Conservation (phyloP, 108 stramenopile species). For the Schizochytrium sp. region DNA sequence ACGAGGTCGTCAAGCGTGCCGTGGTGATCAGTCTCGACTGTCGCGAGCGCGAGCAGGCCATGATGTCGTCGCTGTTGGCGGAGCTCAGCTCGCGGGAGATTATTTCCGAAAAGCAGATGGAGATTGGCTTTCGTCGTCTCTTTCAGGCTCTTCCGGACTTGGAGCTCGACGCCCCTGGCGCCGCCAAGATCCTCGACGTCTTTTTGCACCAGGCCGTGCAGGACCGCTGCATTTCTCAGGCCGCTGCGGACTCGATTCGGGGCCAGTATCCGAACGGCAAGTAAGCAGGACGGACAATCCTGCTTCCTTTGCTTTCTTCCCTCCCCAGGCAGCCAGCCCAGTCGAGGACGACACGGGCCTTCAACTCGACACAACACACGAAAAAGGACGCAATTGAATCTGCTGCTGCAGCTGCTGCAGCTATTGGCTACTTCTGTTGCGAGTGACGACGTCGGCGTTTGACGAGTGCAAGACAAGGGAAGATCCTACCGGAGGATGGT, state of each 20-base stretch:
- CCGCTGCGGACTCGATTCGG: background rate
- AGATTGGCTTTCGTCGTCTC: slow-evolving; percentile 21
- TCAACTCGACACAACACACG: too few species aligned
- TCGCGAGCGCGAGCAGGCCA: slow-evolving; percentile 55
- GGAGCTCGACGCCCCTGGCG: slow-evolving; percentile 16
- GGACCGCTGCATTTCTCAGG: background rate
- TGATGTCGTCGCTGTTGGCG: slow-evolving; percentile 27
- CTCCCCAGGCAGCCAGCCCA: background rate
- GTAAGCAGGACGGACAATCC: too few species aligned
- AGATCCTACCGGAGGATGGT: too few species aligned
- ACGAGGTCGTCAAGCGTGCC: slow-evolving; percentile 93
- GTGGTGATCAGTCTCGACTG: slow-evolving; percentile 74
- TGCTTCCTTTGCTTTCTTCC: background rate
- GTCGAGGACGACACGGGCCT: background rate
- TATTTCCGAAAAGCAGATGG: slow-evolving; percentile 33
- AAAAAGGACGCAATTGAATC: too few species aligned
- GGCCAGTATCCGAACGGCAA: background rate
- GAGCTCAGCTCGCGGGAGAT: slow-evolving; percentile 28
- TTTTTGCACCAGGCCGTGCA: background rate
- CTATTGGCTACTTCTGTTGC: too few species aligned
- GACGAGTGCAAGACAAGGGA: too few species aligned
- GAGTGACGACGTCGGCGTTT: too few species aligned
- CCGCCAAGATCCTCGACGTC: background rate
- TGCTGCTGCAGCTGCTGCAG: too few species aligned
- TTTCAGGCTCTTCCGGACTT: background rate